phyloP scores from a whole-genome alignment of 495 filamentous ascomycete genomes.

The Neurospora sp. region DNA sequence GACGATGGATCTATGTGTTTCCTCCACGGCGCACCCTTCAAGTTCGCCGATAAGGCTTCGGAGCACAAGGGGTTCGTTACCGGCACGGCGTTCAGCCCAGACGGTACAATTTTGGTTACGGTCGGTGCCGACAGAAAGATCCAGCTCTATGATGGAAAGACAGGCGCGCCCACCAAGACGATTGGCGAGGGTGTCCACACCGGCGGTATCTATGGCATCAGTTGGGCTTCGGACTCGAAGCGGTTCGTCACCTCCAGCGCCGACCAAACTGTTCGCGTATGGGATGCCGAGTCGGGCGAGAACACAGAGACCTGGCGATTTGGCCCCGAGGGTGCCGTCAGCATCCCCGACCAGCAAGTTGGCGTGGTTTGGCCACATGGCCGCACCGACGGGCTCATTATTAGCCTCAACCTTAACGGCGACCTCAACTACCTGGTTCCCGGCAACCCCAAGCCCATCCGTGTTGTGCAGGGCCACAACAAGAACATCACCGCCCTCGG shows the following conservation, averaged over 20 bases:
- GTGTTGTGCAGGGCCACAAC: constrained; percentile 83
- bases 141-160: constrained; percentile 91
- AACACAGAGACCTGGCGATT: constrained; percentile 73
- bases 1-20: constrained; percentile 87
- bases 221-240: constrained; percentile 84
- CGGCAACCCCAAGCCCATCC: constrained; percentile 54
- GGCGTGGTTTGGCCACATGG: constrained; percentile 87
- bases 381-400: constrained; percentile 72
- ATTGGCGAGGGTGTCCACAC: constrained; percentile 77
- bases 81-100: constrained; percentile 81
- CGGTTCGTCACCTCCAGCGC: constrained; percentile 85
- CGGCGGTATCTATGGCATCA: constrained; percentile 84
- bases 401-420: constrained; percentile 78
- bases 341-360: constrained; percentile 78
- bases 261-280: constrained; percentile 82
- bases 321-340: constrained; percentile 68
- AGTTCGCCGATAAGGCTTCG: constrained; percentile 66
- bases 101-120: constrained; percentile 72
- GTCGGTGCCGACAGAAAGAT: constrained; percentile 85
- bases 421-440: constrained; percentile 82
- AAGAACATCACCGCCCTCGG: constrained; percentile 76
- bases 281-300: constrained; percentile 76
- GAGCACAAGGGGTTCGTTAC: constrained; percentile 84
- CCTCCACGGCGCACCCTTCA: constrained; percentile 88
- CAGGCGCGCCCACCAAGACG: constrained; percentile 65